These are phyloP conservation scores for Aspergillus asperescens DNA, from an alignment of 495 filamentous ascomycete genomes.

Conservation along the genomic window DNA sequence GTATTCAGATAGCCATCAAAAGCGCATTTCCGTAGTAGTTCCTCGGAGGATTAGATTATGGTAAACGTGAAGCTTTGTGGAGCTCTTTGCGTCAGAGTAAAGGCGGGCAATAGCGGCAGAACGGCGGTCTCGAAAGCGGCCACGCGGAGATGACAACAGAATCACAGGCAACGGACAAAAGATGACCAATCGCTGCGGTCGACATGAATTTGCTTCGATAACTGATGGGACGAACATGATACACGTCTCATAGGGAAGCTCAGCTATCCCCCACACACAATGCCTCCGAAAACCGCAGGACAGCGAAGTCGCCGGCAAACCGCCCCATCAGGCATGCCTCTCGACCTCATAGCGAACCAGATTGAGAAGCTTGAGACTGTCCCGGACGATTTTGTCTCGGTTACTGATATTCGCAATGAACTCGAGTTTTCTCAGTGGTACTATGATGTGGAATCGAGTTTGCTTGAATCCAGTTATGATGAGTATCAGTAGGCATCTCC, in stretches of 20 bases:
- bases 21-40: slow-evolving; percentile 6
- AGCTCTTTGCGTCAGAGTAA: slow-evolving; percentile 30
- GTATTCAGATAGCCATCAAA: slow-evolving; percentile 4
- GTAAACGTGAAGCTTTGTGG: slow-evolving; percentile 16
- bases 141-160: slow-evolving; percentile 17
- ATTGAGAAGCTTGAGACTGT: slow-evolving; percentile 21
- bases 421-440: slow-evolving; percentile 61
- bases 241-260: not conserved
- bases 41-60: not conserved
- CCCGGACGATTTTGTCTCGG: slow-evolving; percentile 20
- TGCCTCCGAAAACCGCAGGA: slow-evolving; percentile 26
- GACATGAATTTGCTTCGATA: not conserved
- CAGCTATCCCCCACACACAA: slow-evolving; percentile 7
- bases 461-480: slow-evolving; percentile 76
- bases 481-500: slow-evolving; percentile 65
- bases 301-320: slow-evolving; percentile 42
- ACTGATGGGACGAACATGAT: not conserved
- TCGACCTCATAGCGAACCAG: slow-evolving; percentile 28
- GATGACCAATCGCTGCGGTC: not conserved
- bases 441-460: slow-evolving; percentile 53
- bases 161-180: not conserved
- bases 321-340: slow-evolving; percentile 36
- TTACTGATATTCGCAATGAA: slow-evolving; percentile 41
- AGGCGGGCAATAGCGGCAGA: slow-evolving; percentile 38
- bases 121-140: slow-evolving; percentile 16